Percentiles rank a stretch among this genome's conserved stretches.
Evolutionary conservation across 345 rosid genomes (phyloP).

Genomic region (Dimocarpus longan): DNA sequence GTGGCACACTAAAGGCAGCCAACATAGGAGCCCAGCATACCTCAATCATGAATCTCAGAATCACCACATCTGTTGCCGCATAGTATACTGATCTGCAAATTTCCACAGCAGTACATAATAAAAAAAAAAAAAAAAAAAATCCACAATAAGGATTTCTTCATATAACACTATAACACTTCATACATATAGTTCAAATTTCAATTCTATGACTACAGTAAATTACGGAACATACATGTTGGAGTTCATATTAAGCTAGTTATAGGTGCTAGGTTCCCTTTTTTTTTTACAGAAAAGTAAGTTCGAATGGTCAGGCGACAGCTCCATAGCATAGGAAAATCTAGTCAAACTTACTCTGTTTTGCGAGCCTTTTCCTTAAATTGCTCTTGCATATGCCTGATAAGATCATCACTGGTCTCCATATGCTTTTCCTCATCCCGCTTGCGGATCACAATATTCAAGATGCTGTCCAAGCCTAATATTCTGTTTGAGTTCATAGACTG

Average conservation of each 20-base stretch:
- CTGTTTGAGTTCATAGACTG: slow-evolving; percentile 76
- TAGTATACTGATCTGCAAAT: slow-evolving; percentile 95
- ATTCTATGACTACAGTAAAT: neutral
- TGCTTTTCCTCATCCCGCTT: slow-evolving; percentile 76
- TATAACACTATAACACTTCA: neutral
- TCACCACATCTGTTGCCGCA: slow-evolving; percentile 98
- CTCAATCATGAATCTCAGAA: slow-evolving; percentile 97
- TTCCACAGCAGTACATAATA: slow-evolving; percentile 32
- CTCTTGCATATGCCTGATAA: slow-evolving; percentile 97
- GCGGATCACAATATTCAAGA: slow-evolving; percentile 96
- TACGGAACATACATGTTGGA: neutral
- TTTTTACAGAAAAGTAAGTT: slow-evolving; percentile 20
- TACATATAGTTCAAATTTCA: neutral
- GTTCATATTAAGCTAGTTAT: neutral
- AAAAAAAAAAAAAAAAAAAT: slow-evolving; percentile 21
- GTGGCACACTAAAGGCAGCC: slow-evolving; percentile 99
- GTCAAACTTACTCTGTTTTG: slow-evolving; percentile 87
- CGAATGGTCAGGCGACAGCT: slow-evolving; percentile 3
- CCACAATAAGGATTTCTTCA: neutral
- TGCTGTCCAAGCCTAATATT: slow-evolving; percentile 85
- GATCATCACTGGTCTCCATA: slow-evolving; percentile 97
- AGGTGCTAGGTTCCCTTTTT: neutral
- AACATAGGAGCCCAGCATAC: slow-evolving; percentile 99
- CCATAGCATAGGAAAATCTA: slow-evolving; percentile 19
- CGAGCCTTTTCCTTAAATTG: slow-evolving; percentile 98